Evolutionary conservation across 1,139 yeast species (phyloP), one percentile per base, ranked within the genome.

Genomic region (Pichia sp.): DNA sequence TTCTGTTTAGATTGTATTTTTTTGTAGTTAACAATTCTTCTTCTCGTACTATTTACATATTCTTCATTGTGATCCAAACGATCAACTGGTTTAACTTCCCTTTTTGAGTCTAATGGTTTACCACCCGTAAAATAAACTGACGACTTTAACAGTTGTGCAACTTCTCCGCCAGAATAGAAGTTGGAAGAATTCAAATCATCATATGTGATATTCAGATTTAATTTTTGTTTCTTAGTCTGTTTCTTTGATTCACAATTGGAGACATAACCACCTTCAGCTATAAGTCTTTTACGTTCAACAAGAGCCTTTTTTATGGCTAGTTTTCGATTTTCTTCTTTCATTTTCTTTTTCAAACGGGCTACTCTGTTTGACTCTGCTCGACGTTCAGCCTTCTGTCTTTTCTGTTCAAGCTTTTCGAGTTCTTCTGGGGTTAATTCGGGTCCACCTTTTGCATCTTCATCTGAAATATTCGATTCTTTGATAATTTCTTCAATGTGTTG

Each of bases 51-150:
- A 37, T 40, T 46, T 2, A 44, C 20, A 22, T 39, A 42, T 20
- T 46, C 50, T 11, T 44, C 37, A 26, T 46, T 52, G 3, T 55
- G 53, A n/a, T 40, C 45, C 37, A 53, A 57, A 39, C 62, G 53
- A 22, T 55, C 55, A 22, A 57, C 59, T 5, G 57, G 59, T 46
- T 56, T 59, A 35, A 54, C 49, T 42, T 57, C 53, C 44, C 64
- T 51, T 36, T 45, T 51, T 15, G 44, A 40, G 0, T 52, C 53
- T 37, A 56, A 54, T 26, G 50, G 49, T 36, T 49, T 48, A 7
- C 58, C 63, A 7, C 58, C 63, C 0, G 58, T 53, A 37, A 59
- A 60, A 46, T 49, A 53, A 25, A 49, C 40, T 5, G 64, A 53
- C 3, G 63, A 61, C 22, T 56, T 56, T 20, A 57, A 43, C n/a